Conservation (phyloP, 2,329 filamentous ascomycete genomes). For the Aspergillus calidoustus region DNA sequence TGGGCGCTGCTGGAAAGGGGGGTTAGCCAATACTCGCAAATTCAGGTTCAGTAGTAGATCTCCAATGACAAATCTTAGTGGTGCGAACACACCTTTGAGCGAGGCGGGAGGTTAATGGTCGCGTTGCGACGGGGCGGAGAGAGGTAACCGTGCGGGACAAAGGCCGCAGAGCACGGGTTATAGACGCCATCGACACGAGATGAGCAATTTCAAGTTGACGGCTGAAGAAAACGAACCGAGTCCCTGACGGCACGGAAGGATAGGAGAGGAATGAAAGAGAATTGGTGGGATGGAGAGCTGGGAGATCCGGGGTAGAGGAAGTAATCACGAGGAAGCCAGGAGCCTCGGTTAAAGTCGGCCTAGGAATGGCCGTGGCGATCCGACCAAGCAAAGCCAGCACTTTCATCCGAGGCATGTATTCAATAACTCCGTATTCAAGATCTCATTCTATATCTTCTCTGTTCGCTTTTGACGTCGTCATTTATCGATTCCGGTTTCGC, state of each 20-base stretch:
- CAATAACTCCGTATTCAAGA: not conserved
- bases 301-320: slow-evolving; percentile 4
- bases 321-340: slow-evolving; percentile 14
- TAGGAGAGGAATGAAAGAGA: slow-evolving; percentile 3
- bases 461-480: not conserved
- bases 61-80: not conserved
- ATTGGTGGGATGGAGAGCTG: not conserved
- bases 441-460: not conserved
- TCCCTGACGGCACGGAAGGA: not conserved
- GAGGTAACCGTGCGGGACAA: slow-evolving; percentile 46
- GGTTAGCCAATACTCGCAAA: not conserved
- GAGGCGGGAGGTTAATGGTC: slow-evolving; percentile 42
- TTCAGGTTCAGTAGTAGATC: too few species aligned
- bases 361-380: not conserved
- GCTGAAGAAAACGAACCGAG: not conserved
- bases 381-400: not conserved
- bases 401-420: not conserved
- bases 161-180: slow-evolving; percentile 53
- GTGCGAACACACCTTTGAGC: slow-evolving; percentile 43
- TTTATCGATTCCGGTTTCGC: too few species aligned
- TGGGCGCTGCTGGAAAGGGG: slow-evolving; percentile 46
- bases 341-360: slow-evolving; percentile 22
- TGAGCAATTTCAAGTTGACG: not conserved
- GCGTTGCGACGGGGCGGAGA: slow-evolving; percentile 45
- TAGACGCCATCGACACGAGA: slow-evolving; percentile 50